Evolutionary conservation across 2,329 filamentous ascomycete species (phyloP).

Genomic region (Drechslerella stenobrocha): DNA sequence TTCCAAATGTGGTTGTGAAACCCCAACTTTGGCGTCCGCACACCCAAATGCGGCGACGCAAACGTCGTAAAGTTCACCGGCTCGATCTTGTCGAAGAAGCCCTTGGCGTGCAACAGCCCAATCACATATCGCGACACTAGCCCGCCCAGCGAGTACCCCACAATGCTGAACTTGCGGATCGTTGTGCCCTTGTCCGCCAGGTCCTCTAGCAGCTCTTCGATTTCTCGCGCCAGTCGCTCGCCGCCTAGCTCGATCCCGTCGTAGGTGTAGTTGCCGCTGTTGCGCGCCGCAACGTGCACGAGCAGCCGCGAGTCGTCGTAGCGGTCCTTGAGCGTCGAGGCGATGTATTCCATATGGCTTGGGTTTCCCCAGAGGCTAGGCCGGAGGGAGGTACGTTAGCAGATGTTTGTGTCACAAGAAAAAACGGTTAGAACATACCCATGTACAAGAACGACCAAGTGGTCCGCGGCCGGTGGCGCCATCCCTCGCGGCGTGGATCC

Average conservation of each 20-base stretch:
- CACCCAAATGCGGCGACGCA: slow-evolving; percentile 80
- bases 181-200: slow-evolving; percentile 67
- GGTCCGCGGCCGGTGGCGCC: slow-evolving; percentile 60
- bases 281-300: slow-evolving; percentile 72
- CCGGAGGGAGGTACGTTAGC: slow-evolving; percentile 46
- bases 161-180: slow-evolving; percentile 79
- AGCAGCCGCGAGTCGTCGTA: slow-evolving; percentile 68
- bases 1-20: slow-evolving; percentile 74
- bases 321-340: slow-evolving; percentile 66
- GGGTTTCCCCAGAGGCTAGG: slow-evolving; percentile 77
- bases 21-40: slow-evolving; percentile 69
- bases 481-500: slow-evolving; percentile 26
- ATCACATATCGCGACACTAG: slow-evolving; percentile 83
- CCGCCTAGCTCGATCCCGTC: slow-evolving; percentile 71
- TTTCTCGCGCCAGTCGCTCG: slow-evolving; percentile 69
- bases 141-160: slow-evolving; percentile 81
- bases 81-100: slow-evolving; percentile 75
- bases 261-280: slow-evolving; percentile 72
- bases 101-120: slow-evolving; percentile 78
- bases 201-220: slow-evolving; percentile 65
- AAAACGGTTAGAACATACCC: slow-evolving; percentile 60
- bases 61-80: slow-evolving; percentile 96
- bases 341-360: slow-evolving; percentile 69
- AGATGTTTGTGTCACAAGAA: slow-evolving; percentile 2
- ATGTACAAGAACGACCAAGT: slow-evolving; percentile 77